These are phyloP conservation scores for Phytophthora sansomeana DNA, from an alignment of 352 stramenopile genomes.

Conservation along the genomic window DNA sequence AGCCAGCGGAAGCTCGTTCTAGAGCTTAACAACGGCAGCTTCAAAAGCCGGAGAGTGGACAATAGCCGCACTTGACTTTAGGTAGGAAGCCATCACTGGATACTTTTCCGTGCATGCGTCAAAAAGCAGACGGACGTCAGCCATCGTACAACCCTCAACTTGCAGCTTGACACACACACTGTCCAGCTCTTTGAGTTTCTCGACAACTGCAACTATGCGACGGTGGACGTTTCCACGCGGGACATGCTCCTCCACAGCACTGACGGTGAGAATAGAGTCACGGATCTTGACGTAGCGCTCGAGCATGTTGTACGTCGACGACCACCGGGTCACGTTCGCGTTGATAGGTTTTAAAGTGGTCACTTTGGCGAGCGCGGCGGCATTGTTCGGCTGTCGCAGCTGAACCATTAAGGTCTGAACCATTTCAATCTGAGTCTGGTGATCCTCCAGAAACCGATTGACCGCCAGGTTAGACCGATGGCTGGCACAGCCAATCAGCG, in stretches of 20 bases:
- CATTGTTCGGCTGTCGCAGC: slow-evolving; percentile 19
- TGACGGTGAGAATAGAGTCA: slow-evolving; percentile 8
- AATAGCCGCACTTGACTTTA: neutral
- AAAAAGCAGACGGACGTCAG: neutral
- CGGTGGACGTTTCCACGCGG: neutral
- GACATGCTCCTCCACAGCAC: neutral
- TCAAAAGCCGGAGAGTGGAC: slow-evolving; percentile 2
- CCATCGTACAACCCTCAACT: neutral
- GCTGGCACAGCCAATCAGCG: slow-evolving; percentile 24
- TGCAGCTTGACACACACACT: neutral
- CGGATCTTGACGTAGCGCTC: slow-evolving; percentile 11
- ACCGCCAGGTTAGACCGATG: slow-evolving; percentile 9
- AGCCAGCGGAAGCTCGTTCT: slow-evolving; percentile 4
- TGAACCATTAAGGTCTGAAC: slow-evolving; percentile 11
- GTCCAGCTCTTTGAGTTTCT: neutral
- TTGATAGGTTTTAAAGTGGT: slow-evolving; percentile 14
- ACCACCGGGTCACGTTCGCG: slow-evolving; percentile 2
- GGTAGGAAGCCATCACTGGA: neutral
- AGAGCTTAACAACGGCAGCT: slow-evolving; percentile 2
- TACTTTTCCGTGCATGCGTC: neutral
- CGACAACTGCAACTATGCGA: neutral
- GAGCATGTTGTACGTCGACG: slow-evolving; percentile 8
- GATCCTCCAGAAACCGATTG: slow-evolving; percentile 6
- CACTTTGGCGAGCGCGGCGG: neutral
- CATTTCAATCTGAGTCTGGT: slow-evolving; percentile 4